Evolutionary conservation across 2,329 filamentous ascomycete genomes (phyloP).

Genomic region (Penicillium sp.): DNA sequence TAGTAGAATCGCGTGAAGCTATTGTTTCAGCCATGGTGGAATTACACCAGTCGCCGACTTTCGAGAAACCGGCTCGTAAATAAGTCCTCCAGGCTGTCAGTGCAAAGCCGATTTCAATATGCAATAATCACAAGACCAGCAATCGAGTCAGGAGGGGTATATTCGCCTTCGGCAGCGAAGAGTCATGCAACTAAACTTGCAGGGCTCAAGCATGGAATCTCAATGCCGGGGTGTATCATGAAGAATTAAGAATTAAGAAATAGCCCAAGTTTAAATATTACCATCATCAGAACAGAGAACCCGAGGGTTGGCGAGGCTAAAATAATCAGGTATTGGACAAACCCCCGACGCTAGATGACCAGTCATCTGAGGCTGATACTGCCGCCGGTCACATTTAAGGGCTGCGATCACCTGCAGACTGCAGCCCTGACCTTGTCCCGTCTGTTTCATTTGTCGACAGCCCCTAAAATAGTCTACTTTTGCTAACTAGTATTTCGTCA

Average conservation of each 20-base stretch:
- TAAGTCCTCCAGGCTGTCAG: background rate
- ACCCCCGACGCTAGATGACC: slow-evolving; percentile 3
- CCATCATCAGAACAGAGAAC: background rate
- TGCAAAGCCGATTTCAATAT: background rate
- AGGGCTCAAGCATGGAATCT: background rate
- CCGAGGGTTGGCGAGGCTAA: background rate
- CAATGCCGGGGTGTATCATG: background rate
- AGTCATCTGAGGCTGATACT: slow-evolving; percentile 20
- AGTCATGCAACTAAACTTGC: background rate
- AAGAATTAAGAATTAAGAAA: background rate
- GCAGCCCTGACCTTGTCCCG: background rate
- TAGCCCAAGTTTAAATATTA: background rate
- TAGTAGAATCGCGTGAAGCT: slow-evolving; percentile 8
- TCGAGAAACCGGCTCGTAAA: background rate
- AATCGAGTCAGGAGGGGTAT: background rate
- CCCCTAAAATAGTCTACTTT: background rate
- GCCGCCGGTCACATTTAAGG: slow-evolving; percentile 23
- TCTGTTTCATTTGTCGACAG: background rate
- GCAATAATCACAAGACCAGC: background rate
- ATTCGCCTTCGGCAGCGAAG: background rate
- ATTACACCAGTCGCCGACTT: background rate
- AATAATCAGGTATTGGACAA: background rate
- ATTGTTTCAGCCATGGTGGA: slow-evolving; percentile 14
- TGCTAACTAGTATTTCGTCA: background rate
- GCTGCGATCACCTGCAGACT: slow-evolving; percentile 22